phyloP scores from a whole-genome alignment of 164 flowering plant species.

The Liquidambar formosana region DNA sequence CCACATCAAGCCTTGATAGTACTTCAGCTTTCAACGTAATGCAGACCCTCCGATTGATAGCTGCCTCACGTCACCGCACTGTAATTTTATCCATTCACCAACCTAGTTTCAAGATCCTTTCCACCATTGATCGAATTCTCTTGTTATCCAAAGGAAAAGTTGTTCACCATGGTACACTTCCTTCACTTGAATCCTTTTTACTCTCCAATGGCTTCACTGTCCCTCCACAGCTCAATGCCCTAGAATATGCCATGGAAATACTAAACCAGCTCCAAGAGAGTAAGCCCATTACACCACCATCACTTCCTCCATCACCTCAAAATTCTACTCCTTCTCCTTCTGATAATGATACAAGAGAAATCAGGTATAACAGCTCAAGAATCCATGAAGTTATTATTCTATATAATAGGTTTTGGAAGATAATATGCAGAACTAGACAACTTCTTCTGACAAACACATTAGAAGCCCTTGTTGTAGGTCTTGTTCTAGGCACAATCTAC shows the following conservation, averaged over 20 bases:
- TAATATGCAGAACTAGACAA: conserved; percentile 83
- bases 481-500: conserved; percentile 86
- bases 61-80: conserved; percentile 55
- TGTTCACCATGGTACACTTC: conserved; percentile 71
- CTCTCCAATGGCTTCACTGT: conserved; percentile 58
- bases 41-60: conserved; percentile 58
- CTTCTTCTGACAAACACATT: conserved; percentile 74
- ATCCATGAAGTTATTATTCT: conserved; percentile 56
- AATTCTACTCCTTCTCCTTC: conserved; percentile 3
- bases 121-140: conserved; percentile 60
- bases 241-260: conserved; percentile 91
- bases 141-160: conserved; percentile 73
- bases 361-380: conserved; percentile 63
- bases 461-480: conserved; percentile 80
- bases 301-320: conserved; percentile 17
- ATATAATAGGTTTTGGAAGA: conserved; percentile 75
- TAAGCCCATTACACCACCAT: conserved; percentile 8
- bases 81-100: conserved; percentile 87
- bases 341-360: conserved; percentile 12
- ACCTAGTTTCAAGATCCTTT: conserved; percentile 84
- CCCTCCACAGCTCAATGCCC: conserved; percentile 86
- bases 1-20: conserved; percentile 93
- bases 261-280: conserved; percentile 46
- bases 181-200: conserved; percentile 51
- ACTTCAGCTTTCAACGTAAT: conserved; percentile 76